Evolutionary conservation across 1,284 basidiomycete species (phyloP).

Genomic region (Puccinia coronata): DNA sequence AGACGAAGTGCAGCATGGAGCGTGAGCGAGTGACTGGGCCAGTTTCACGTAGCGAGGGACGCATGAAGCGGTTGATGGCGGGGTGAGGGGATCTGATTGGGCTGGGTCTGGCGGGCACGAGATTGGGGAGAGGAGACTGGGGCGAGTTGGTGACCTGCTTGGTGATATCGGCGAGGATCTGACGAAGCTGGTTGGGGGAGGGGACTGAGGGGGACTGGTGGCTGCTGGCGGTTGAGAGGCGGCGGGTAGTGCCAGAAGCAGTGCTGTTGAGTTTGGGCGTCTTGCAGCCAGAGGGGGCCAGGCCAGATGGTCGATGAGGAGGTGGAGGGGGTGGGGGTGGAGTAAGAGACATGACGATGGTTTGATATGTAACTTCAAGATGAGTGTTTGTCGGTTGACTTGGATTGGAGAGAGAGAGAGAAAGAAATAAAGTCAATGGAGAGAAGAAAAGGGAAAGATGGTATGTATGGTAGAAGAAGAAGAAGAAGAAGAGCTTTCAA

Average conservation of each 20-base stretch:
- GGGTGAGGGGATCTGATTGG: constrained; percentile 1
- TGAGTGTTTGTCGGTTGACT: too few species aligned
- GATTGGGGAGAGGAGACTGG: neutral
- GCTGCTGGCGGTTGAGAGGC: neutral
- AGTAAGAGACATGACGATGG: constrained; percentile 18
- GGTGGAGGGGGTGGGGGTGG: constrained; percentile 12
- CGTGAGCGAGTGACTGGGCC: constrained; percentile 23
- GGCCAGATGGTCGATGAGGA: constrained; percentile 16
- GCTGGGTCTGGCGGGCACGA: neutral
- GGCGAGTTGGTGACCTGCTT: constrained; percentile 9
- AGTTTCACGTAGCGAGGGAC: constrained; percentile 26
- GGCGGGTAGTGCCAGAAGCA: too few species aligned
- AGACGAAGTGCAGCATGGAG: constrained; percentile 8
- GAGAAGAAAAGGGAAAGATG: too few species aligned
- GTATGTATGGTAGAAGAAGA: too few species aligned
- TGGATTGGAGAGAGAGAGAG: neutral
- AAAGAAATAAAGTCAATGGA: too few species aligned
- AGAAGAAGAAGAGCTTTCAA: too few species aligned
- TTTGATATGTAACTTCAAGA: too few species aligned
- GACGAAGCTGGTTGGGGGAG: constrained; percentile 12
- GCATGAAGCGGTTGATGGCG: constrained; percentile 19
- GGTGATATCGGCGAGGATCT: constrained; percentile 14
- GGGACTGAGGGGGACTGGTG: neutral
- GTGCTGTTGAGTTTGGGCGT: neutral
- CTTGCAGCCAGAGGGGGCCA: constrained; percentile 18